Conservation (phyloP, 805 yeast genomes). For the Saturnispora quitensis region DNA sequence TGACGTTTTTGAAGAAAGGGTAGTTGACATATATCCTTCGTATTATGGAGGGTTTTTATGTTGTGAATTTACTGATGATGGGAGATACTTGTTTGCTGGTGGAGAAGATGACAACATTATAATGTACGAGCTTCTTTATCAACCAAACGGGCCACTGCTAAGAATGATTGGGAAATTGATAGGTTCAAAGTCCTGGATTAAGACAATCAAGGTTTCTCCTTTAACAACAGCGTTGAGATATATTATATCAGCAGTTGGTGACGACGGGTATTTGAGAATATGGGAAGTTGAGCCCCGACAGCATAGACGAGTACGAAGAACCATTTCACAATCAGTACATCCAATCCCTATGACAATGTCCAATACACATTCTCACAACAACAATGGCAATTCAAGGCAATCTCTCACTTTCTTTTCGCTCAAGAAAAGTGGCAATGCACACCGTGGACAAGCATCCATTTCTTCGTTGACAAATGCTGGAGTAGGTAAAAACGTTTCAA, state of each 20-base stretch:
- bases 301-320: conserved; percentile 11
- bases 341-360: conserved; percentile 3
- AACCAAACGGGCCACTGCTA: conserved; percentile 10
- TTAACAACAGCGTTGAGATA: conserved; percentile 29
- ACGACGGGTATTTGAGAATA: conserved; percentile 41
- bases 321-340: conserved; percentile 20
- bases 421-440: background rate
- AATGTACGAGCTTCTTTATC: conserved; percentile 30
- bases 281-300: conserved; percentile 45
- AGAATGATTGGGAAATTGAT: conserved; percentile 26
- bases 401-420: background rate
- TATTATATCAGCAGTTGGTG: conserved; percentile 45
- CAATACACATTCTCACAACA: conserved; percentile 5
- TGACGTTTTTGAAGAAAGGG: conserved; percentile 35
- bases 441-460: background rate
- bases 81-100: conserved; percentile 39
- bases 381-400: conserved; percentile 1
- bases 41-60: conserved; percentile 58
- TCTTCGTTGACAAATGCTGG: background rate
- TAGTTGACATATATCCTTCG: conserved; percentile 49
- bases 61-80: conserved; percentile 39
- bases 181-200: conserved; percentile 48
- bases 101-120: conserved; percentile 46
- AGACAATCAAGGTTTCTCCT: conserved; percentile 35
- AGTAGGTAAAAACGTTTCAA: background rate